phyloP scores from a whole-genome alignment of 1,284 basidiomycete genomes.

The Microbotryum violaceum region DNA sequence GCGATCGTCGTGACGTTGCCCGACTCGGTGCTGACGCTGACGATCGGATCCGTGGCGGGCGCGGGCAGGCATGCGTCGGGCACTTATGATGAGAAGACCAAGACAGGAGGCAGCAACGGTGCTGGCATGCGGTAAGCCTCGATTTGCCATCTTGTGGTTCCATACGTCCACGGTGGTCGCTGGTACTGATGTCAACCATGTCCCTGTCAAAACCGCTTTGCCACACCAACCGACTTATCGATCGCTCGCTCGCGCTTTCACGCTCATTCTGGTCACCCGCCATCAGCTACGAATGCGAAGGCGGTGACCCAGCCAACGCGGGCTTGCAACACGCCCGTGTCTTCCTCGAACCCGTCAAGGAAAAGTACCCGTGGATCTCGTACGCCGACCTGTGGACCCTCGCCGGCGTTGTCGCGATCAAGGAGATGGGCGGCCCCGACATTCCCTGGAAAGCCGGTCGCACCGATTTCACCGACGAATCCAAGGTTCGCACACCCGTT shows the following conservation, averaged over 20 bases:
- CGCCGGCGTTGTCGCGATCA: conserved; percentile 68
- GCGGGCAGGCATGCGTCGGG: conserved; percentile 19
- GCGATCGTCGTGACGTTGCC: background rate
- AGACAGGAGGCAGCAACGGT: conserved; percentile 82
- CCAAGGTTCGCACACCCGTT: background rate
- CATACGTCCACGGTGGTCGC: background rate
- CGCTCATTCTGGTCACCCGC: background rate
- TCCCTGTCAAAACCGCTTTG: no score
- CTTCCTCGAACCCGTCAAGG: conserved; percentile 78
- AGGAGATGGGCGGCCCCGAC: conserved; percentile 72
- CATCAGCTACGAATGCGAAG: conserved; percentile 69
- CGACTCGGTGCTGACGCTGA: no score
- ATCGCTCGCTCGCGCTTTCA: background rate
- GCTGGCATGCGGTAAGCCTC: conserved; percentile 62
- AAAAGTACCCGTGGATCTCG: conserved; percentile 78
- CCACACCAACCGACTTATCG: background rate
- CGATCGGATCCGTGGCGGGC: background rate
- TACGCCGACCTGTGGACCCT: conserved; percentile 89
- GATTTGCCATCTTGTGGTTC: no score
- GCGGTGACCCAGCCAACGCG: conserved; percentile 71
- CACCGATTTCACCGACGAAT: conserved; percentile 60
- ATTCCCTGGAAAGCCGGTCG: conserved; percentile 83
- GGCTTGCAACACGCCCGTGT: conserved; percentile 59
- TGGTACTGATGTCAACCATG: background rate
- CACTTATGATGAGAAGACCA: conserved; percentile 53